A percentile compares a stretch with the other conserved stretches of the same genome.
Conservation (phyloP, 768 basidiomycete species). For the Pulveroboletus ravenelii region DNA sequence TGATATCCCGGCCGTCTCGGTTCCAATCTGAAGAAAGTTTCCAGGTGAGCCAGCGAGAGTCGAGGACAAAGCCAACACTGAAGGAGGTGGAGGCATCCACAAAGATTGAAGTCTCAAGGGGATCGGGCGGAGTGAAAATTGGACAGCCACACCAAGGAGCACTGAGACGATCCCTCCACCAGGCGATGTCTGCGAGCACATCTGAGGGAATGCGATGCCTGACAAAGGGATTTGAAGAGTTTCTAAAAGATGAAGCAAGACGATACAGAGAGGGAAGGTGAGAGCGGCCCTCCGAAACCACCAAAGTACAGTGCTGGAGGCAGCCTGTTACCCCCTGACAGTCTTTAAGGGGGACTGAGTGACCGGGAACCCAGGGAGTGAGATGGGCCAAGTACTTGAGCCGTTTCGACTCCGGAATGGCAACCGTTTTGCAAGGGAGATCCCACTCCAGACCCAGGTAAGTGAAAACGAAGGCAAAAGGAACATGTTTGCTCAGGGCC, state of each 20-base stretch:
- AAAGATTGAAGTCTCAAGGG: not conserved
- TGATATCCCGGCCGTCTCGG: not conserved
- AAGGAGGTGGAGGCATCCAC: not conserved
- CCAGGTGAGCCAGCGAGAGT: slow-evolving; percentile 39
- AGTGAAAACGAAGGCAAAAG: not conserved
- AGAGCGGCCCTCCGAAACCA: not conserved
- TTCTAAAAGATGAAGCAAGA: not conserved
- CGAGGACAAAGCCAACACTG: slow-evolving; percentile 29
- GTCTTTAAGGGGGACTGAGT: not conserved
- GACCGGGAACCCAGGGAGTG: not conserved
- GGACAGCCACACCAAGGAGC: not conserved
- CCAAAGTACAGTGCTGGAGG: not conserved
- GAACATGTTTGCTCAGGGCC: not conserved
- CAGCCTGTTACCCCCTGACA: not conserved
- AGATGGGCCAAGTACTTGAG: not conserved
- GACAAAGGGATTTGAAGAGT: not conserved
- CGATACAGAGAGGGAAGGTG: not conserved
- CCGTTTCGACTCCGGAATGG: not conserved
- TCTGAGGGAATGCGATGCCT: not conserved
- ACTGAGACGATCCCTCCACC: not conserved
- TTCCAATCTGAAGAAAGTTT: slow-evolving; percentile 18
- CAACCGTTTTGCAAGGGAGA: not conserved
- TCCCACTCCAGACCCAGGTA: not conserved
- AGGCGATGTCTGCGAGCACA: rapidly evolving
- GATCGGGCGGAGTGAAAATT: rapidly evolving